Evolutionary conservation across 1,284 basidiomycete species (phyloP).

Genomic region (Fomitopsis palustris): DNA sequence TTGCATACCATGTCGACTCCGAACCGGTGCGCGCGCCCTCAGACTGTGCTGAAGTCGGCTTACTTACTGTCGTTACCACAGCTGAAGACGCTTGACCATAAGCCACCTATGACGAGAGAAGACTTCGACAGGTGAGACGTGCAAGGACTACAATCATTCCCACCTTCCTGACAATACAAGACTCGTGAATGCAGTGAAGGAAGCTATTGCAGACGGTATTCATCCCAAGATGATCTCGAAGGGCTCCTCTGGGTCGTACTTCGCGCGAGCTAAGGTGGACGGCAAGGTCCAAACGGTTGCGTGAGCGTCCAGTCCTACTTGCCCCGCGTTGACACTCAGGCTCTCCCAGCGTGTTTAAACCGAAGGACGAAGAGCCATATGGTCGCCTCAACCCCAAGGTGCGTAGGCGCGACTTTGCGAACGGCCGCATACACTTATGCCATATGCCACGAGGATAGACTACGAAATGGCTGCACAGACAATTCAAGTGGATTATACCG

Average conservation of each 20-base stretch:
- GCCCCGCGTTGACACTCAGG: conserved; percentile 4
- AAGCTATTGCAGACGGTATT: conserved; percentile 69
- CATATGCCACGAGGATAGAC: conserved; percentile 43
- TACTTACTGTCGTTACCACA: conserved; percentile 21
- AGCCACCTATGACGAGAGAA: conserved; percentile 66
- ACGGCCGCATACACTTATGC: no score
- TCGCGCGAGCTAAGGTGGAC: conserved; percentile 73
- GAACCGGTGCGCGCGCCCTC: conserved; percentile 34
- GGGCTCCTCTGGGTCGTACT: conserved; percentile 86
- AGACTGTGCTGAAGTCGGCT: background rate
- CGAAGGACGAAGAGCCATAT: conserved; percentile 88
- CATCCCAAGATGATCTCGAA: conserved; percentile 89
- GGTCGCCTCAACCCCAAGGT: conserved; percentile 82
- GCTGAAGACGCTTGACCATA: conserved; percentile 77
- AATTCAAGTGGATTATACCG: conserved; percentile 82
- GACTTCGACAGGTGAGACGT: conserved; percentile 63
- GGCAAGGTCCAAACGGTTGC: conserved; percentile 73
- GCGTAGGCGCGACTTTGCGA: background rate
- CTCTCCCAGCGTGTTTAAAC: conserved; percentile 73
- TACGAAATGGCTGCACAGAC: conserved; percentile 88
- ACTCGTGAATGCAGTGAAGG: conserved; percentile 60
- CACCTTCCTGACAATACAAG: conserved; percentile 34
- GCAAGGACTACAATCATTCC: background rate
- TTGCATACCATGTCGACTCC: conserved; percentile 27
- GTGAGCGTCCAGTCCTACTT: conserved; percentile 38